These are phyloP conservation scores for Heritiera fomes DNA, from an alignment of 345 rosid genomes.

Conservation along the genomic window DNA sequence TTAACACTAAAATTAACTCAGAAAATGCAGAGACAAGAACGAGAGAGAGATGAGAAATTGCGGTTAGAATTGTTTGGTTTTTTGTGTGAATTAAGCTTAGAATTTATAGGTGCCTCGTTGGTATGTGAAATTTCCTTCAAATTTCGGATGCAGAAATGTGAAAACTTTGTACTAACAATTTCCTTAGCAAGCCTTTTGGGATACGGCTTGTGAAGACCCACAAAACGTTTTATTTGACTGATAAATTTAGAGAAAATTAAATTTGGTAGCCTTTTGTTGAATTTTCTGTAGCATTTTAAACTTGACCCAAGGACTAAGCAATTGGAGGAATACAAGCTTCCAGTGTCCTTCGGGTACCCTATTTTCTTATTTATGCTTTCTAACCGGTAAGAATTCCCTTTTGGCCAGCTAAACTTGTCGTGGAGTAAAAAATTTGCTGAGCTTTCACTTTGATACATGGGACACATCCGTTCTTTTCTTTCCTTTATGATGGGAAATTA, in stretches of 20 bases:
- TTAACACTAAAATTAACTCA: background rate
- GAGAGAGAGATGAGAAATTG: background rate
- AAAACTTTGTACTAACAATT: conserved; percentile 6
- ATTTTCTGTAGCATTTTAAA: background rate
- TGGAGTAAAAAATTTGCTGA: conserved; percentile 1
- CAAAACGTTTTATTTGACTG: background rate
- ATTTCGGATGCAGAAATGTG: background rate
- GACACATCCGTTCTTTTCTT: no score
- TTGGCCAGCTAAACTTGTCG: conserved; percentile 8
- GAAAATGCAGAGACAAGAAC: background rate
- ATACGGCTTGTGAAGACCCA: conserved; percentile 13
- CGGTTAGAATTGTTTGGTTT: background rate
- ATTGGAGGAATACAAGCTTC: background rate
- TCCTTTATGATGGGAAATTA: background rate
- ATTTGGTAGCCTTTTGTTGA: background rate
- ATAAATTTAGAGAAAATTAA: no score
- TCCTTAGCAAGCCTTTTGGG: background rate
- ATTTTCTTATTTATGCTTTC: background rate
- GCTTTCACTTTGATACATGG: background rate
- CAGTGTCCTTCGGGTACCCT: background rate
- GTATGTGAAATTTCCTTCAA: background rate
- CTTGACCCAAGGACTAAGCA: background rate
- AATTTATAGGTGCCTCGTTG: background rate
- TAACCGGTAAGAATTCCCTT: background rate
- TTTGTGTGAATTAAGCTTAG: background rate